Percentiles rank a stretch among this genome's conserved stretches.
Evolutionary conservation across 768 basidiomycete species (phyloP).

Genomic region (Tricholoma sp.): DNA sequence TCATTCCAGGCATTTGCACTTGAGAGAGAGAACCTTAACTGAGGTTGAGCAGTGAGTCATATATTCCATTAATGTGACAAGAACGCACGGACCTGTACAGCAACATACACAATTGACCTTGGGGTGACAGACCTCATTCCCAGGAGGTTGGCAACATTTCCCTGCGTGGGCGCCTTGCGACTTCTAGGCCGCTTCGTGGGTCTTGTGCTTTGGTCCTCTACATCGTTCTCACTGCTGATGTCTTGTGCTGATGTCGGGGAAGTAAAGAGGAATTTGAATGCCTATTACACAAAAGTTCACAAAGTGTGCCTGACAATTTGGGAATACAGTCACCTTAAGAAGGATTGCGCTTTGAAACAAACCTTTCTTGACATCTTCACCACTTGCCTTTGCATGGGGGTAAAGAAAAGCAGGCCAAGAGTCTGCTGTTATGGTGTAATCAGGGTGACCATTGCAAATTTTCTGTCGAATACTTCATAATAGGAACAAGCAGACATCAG

Average conservation of each 20-base stretch:
- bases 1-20: conserved; percentile 7
- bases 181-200: background rate
- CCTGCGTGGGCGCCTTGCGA: background rate
- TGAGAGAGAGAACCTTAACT: conserved; percentile 14
- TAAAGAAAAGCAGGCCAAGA: conserved; percentile 10
- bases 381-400: background rate
- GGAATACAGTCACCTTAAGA: conserved; percentile 4
- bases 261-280: conserved; percentile 15
- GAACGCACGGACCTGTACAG: conserved; percentile 15
- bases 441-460: too few relatives aligned
- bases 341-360: conserved; percentile 7
- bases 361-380: conserved; percentile 5
- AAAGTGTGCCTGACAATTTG: too few relatives aligned
- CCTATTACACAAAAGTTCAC: conserved; percentile 6
- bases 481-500: background rate
- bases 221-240: background rate
- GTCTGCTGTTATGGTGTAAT: too few relatives aligned
- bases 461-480: too few relatives aligned
- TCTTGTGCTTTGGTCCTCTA: background rate
- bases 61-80: too few relatives aligned
- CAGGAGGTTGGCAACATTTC: conserved; percentile 5
- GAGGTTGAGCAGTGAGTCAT: background rate
- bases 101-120: conserved; percentile 18
- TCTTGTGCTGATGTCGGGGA: conserved; percentile 13
- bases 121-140: conserved; percentile 14